Percentiles rank a stretch among this genome's conserved stretches.
phyloP scores from a whole-genome alignment of 495 filamentous ascomycete genomes.

The Sporormia fimetaria region DNA sequence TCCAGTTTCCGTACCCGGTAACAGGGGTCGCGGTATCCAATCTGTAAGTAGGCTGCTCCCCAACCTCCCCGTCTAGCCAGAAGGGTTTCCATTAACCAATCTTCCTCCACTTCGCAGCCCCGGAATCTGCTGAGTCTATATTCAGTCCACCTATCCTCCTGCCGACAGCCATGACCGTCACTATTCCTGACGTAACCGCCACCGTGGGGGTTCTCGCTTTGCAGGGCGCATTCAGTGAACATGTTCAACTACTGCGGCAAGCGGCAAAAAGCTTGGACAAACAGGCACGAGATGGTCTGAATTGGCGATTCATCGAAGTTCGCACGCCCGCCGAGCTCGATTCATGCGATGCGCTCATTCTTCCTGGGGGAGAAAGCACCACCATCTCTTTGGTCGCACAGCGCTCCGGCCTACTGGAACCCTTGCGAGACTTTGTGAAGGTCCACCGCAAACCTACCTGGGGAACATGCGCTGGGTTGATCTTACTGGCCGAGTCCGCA shows the following conservation, averaged over 20 bases:
- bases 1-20: no score
- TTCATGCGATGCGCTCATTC: conserved; percentile 68
- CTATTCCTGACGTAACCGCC: conserved; percentile 22
- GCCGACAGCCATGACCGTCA: neutral
- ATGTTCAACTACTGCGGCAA: conserved; percentile 61
- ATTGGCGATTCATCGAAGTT: conserved; percentile 64
- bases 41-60: no score
- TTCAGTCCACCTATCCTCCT: no score
- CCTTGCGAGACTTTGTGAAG: conserved; percentile 89
- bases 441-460: conserved; percentile 73
- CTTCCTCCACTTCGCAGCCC: no score
- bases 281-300: conserved; percentile 18
- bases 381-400: conserved; percentile 82
- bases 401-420: conserved; percentile 68
- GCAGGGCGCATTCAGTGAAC: conserved; percentile 88
- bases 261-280: conserved; percentile 40
- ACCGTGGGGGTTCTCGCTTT: conserved; percentile 82
- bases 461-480: conserved; percentile 94
- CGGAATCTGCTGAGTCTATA: no score
- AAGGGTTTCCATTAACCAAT: no score
- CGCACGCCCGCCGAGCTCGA: conserved; percentile 61
- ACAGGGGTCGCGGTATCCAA: no score
- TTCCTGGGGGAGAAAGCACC: conserved; percentile 93
- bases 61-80: no score
- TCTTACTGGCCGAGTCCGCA: conserved; percentile 79